Evolutionary conservation across 108 stramenopile species (phyloP).

Genomic region (Tribonema minus): DNA sequence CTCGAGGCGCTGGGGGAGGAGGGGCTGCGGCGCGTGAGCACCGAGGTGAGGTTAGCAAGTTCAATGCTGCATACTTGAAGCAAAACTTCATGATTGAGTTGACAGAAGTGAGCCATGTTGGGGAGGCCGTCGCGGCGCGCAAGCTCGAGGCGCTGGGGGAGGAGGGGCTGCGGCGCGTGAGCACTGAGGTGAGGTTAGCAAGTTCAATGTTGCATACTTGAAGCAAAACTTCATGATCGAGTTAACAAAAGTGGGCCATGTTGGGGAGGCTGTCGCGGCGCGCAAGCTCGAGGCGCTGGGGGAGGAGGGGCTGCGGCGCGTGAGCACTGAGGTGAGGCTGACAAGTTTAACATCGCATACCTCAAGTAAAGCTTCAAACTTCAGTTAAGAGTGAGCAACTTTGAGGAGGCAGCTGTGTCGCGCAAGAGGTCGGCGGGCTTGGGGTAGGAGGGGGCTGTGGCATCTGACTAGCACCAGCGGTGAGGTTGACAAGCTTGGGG

Average conservation of each 20-base stretch:
- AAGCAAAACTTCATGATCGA: no score
- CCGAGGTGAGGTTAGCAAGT: not conserved
- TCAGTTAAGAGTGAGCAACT: constrained; percentile 20
- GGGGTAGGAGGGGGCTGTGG: not conserved
- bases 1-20: not conserved
- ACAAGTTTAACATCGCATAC: not conserved
- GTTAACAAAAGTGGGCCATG: constrained; percentile 13
- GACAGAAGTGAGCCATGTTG: constrained; percentile 10
- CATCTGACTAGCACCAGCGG: not conserved
- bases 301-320: not conserved
- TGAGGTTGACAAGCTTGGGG: not conserved
- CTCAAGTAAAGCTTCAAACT: no score
- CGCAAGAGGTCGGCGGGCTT: not conserved
- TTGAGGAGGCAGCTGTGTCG: constrained; percentile 24
- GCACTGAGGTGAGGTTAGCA: not conserved
- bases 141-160: constrained; percentile 1
- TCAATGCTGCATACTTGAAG: not conserved
- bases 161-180: not conserved
- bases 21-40: not conserved
- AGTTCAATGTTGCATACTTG: not conserved
- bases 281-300: not conserved
- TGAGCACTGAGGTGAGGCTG: not conserved
- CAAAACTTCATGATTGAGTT: no score
- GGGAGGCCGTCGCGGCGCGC: constrained; percentile 16
- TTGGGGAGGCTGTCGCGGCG: constrained; percentile 23